These are phyloP conservation scores for Diaporthe destruens DNA, from an alignment of 2,329 filamentous ascomycete species.

Conservation along the genomic window DNA sequence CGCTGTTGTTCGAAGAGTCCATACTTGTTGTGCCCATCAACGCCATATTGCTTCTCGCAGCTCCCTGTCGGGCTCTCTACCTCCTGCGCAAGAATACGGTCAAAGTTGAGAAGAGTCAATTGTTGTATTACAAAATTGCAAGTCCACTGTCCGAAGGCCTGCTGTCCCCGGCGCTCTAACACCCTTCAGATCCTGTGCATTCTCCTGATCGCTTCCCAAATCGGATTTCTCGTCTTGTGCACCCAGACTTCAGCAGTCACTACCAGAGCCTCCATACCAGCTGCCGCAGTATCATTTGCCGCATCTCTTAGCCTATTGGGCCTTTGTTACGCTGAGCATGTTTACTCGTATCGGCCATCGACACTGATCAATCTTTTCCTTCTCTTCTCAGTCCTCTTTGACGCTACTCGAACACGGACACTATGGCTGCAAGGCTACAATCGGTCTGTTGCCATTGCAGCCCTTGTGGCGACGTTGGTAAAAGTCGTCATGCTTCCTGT, in stretches of 20 bases:
- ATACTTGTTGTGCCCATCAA: conserved; percentile 14
- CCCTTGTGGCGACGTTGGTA: neutral
- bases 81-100: neutral
- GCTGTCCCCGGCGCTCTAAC: neutral
- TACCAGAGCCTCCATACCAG: conserved; percentile 1
- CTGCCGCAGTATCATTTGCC: conserved; percentile 11
- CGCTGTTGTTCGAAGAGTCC: conserved; percentile 5
- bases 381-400: conserved; percentile 4
- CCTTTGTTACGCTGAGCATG: conserved; percentile 6
- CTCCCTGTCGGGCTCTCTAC: conserved; percentile 7
- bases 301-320: conserved; percentile 7
- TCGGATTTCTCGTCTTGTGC: conserved; percentile 10
- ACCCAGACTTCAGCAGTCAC: neutral
- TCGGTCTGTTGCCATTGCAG: neutral
- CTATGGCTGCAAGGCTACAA: conserved; percentile 16
- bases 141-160: neutral
- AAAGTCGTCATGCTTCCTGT: neutral
- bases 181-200: neutral
- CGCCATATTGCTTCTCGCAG: conserved; percentile 6
- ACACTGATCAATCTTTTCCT: conserved; percentile 11
- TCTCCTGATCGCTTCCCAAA: conserved; percentile 3
- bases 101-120: neutral
- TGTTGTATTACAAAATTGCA: conserved; percentile 16
- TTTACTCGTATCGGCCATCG: conserved; percentile 3
- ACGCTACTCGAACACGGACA: conserved; percentile 14